These are phyloP conservation scores for Niveomyces coronatus DNA, from an alignment of 2,329 filamentous ascomycete genomes.

Conservation along the genomic window DNA sequence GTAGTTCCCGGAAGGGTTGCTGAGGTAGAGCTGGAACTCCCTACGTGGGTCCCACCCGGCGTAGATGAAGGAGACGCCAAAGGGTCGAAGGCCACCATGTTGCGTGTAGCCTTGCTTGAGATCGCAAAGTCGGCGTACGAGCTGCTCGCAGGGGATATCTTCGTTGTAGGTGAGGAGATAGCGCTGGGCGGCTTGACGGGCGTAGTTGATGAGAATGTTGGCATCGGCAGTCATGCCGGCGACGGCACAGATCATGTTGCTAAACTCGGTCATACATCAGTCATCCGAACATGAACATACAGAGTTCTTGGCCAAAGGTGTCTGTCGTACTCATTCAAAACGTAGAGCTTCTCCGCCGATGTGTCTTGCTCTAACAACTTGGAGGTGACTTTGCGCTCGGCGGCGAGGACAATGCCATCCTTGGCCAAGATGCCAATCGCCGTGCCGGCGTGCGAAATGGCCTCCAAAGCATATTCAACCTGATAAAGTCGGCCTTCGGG, in stretches of 20 bases:
- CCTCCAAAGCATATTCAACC: slow-evolving; percentile 97
- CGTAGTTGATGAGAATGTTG: slow-evolving; percentile 99
- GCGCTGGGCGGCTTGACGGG: slow-evolving; percentile 88
- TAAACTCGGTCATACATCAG: slow-evolving; percentile 33
- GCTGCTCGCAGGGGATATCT: slow-evolving; percentile 98
- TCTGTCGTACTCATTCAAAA: slow-evolving; percentile 98
- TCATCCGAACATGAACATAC: background rate
- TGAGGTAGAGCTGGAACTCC: slow-evolving; percentile 98
- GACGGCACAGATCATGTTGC: slow-evolving; percentile 99
- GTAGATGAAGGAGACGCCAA: slow-evolving; percentile 99
- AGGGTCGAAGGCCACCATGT: slow-evolving; percentile 94
- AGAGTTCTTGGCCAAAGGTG: too few relatives aligned
- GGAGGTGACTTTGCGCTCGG: slow-evolving; percentile 97
- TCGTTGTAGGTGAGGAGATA: slow-evolving; percentile 99
- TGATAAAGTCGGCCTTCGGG: slow-evolving; percentile 97
- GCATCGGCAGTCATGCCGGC: slow-evolving; percentile 98
- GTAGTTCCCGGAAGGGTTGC: slow-evolving; percentile 97
- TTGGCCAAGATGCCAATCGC: slow-evolving; percentile 93
- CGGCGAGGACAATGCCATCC: slow-evolving; percentile 95
- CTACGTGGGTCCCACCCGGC: slow-evolving; percentile 93
- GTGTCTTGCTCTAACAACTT: slow-evolving; percentile 99
- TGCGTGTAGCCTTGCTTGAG: slow-evolving; percentile 99
- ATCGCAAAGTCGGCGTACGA: slow-evolving; percentile 92
- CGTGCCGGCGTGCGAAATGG: slow-evolving; percentile 96
- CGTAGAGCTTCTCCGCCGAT: slow-evolving; percentile 99